phyloP scores from a whole-genome alignment of 768 basidiomycete genomes.

The Leccinellum albellum region DNA sequence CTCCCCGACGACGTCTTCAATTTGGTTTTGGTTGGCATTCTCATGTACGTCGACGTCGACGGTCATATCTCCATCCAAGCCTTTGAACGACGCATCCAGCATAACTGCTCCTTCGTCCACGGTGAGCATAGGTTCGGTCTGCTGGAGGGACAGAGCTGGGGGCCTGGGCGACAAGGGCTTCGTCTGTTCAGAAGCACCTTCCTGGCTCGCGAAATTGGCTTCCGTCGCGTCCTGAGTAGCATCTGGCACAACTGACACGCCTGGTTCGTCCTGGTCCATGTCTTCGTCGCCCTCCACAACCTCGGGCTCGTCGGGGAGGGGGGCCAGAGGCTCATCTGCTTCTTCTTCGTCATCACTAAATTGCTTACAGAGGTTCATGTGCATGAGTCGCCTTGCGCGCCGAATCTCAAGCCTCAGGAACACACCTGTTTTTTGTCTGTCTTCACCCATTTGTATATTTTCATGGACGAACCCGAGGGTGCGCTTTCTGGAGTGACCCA shows the following conservation, averaged over 20 bases:
- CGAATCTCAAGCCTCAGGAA: not conserved
- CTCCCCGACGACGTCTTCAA: constrained; percentile 37
- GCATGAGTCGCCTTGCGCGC: not conserved
- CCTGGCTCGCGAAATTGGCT: constrained; percentile 31
- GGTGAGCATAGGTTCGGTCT: constrained; percentile 42
- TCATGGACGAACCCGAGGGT: constrained; percentile 54
- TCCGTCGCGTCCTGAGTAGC: constrained; percentile 37
- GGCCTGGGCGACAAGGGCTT: constrained; percentile 69
- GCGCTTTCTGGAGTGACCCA: constrained; percentile 62
- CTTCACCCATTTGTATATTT: constrained; percentile 75
- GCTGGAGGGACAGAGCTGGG: constrained; percentile 53
- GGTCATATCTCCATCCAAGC: constrained; percentile 45
- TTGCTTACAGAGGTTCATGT: constrained; percentile 47
- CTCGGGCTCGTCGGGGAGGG: constrained; percentile 75
- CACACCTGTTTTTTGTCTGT: constrained; percentile 75
- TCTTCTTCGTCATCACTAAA: constrained; percentile 86
- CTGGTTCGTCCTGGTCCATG: constrained; percentile 61
- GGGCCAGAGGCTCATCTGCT: constrained; percentile 74
- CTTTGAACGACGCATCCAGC: constrained; percentile 56
- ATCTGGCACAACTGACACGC: constrained; percentile 40
- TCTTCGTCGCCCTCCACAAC: constrained; percentile 74
- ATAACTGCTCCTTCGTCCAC: constrained; percentile 38
- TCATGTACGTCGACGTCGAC: constrained; percentile 39
- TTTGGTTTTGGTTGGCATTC: constrained; percentile 19
- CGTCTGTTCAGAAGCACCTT: constrained; percentile 49